Evolutionary conservation across 2,329 filamentous ascomycete species (phyloP), one percentile per base, ranked within the genome.

Genomic region (Stachybotrys chlorohalonatus): DNA sequence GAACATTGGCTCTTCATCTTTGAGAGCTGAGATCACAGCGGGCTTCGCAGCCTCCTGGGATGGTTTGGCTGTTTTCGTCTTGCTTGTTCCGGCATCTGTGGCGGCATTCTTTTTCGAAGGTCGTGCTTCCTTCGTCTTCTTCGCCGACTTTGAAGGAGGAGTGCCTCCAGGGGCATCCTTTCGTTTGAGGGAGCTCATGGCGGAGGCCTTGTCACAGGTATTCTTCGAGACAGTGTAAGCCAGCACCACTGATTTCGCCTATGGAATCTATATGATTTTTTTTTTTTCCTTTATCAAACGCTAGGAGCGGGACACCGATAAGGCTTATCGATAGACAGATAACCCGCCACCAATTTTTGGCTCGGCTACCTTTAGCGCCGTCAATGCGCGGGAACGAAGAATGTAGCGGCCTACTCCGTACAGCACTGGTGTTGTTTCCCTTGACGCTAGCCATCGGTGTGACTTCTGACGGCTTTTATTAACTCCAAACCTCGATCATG

Each of bases 1-100:
- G 65, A 99, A 99, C 49, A 93, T 79, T 39, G 86, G 85, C 67
- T 96, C 94, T 61, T 97, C 94, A 60, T 94, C 87, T 68, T 80
- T 84, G 52, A 82, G 66, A 11, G 75, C 66, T 45, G 78, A 77
- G 54, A 80, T 67, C 32, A 74, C 60, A 13, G 70, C 66, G 7
- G 62, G 64, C 57, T 69, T 67, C 24, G 53, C 65, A 52, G 55
- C 59, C 49, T 57, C 47, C 53, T 54, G 57, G 55, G 66, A 64
- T 4, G 72, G 58, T 53, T 72, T 73, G 53, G 74, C 59, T 52
- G 55, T 58, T 52, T 54, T 45, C 58, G 67, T 66, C 52, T 54
- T 52, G 46, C 58, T 49, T 24, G 64, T 56, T 51, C 67, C 67
- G 53, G 63, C 63, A 63, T 67, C 63, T 42, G 68, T 64, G 49